Evolutionary conservation across 2,329 filamentous ascomycete species (phyloP).

Genomic region (Aspergillus niger): DNA sequence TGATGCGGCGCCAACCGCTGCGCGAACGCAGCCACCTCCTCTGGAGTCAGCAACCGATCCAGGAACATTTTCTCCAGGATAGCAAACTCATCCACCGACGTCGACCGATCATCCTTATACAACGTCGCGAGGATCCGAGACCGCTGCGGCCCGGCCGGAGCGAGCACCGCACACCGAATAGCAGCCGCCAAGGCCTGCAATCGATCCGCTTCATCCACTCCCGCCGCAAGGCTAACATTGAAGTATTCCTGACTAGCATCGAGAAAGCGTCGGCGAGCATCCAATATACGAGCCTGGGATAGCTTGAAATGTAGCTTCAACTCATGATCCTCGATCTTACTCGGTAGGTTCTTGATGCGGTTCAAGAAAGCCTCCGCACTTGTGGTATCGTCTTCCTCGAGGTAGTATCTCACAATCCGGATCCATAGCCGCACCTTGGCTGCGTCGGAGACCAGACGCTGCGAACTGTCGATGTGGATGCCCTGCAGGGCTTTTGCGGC

Average conservation of each 20-base stretch:
- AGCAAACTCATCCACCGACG: constrained; percentile 73
- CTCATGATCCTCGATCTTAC: constrained; percentile 71
- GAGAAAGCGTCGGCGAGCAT: constrained; percentile 86
- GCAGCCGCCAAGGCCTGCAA: constrained; percentile 81
- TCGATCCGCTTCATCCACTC: constrained; percentile 84
- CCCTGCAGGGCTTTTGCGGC: constrained; percentile 78
- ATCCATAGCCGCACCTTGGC: constrained; percentile 87
- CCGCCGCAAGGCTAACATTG: constrained; percentile 73
- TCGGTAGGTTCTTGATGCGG: constrained; percentile 88
- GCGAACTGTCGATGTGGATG: constrained; percentile 86
- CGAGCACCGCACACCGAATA: constrained; percentile 88
- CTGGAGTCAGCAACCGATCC: constrained; percentile 75
- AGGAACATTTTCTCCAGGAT: constrained; percentile 98
- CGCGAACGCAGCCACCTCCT: constrained; percentile 86
- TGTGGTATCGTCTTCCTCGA: constrained; percentile 90
- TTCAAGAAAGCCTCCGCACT: constrained; percentile 85
- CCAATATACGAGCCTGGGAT: constrained; percentile 88
- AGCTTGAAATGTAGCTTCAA: constrained; percentile 84
- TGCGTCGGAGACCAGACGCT: constrained; percentile 78
- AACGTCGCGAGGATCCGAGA: constrained; percentile 77
- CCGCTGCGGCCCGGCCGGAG: constrained; percentile 83
- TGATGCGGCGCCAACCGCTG: constrained; percentile 81
- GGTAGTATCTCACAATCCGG: constrained; percentile 88
- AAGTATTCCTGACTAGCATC: constrained; percentile 87
- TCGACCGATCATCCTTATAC: constrained; percentile 88